Conservation (phyloP, 2,329 filamentous ascomycete species). For the Lasiodiplodia hormozganensis region DNA sequence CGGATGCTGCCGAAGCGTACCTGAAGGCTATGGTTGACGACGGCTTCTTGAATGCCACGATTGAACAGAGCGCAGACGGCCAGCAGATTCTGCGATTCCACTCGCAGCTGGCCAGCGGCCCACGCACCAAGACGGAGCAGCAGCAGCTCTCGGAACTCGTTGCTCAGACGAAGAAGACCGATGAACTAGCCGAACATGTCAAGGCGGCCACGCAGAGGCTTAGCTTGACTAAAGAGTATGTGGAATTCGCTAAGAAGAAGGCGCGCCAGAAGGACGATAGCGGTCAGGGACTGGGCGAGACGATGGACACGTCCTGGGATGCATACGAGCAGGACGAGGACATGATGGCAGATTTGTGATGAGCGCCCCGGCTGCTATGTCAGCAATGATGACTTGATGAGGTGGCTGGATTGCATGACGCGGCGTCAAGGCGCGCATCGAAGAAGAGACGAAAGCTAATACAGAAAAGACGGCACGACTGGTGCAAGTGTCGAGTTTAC, state of each 20-base stretch:
- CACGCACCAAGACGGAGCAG: constrained; percentile 48
- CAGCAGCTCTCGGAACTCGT: constrained; percentile 54
- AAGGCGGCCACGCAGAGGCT: constrained; percentile 62
- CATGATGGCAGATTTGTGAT: constrained; percentile 47
- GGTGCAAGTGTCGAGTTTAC: background rate
- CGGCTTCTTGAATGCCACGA: constrained; percentile 58
- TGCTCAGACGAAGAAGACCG: constrained; percentile 58
- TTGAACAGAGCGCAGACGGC: constrained; percentile 53
- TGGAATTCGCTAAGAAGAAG: constrained; percentile 59
- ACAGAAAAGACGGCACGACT: background rate
- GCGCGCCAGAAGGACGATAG: constrained; percentile 50
- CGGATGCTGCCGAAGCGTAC: constrained; percentile 60
- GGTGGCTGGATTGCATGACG: constrained; percentile 9
- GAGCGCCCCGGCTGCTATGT: constrained; percentile 24
- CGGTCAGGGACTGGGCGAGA: constrained; percentile 40
- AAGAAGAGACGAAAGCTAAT: constrained; percentile 6
- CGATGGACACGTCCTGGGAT: constrained; percentile 47
- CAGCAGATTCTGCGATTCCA: constrained; percentile 62
- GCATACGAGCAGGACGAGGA: constrained; percentile 47
- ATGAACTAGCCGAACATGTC: constrained; percentile 58
- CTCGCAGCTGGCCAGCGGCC: constrained; percentile 44
- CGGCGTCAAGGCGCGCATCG: constrained; percentile 19
- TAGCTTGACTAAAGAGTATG: constrained; percentile 65
- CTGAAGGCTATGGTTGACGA: constrained; percentile 60
- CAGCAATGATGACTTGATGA: constrained; percentile 12